Conservation (phyloP, 108 stramenopile genomes). For the Fragilaria crotonensis region DNA sequence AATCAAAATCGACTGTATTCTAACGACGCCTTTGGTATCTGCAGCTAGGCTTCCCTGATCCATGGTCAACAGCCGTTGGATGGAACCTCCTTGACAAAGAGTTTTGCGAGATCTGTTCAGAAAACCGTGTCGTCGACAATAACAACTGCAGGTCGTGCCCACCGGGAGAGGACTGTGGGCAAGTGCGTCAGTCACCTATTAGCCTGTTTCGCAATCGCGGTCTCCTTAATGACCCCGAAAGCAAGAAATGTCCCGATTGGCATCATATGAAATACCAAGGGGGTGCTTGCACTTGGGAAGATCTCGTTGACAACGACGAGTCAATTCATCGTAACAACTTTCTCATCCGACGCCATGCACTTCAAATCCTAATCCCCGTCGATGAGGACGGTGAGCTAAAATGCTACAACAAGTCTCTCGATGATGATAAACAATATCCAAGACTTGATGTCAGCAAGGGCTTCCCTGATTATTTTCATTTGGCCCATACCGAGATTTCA, state of each 20-base stretch:
- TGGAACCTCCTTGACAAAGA: background rate
- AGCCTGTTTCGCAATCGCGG: constrained; percentile 51
- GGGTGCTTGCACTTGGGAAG: constrained; percentile 33
- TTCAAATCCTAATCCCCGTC: constrained; percentile 20
- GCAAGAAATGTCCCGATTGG: constrained; percentile 35
- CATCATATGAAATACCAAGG: constrained; percentile 30
- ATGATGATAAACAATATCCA: constrained; percentile 9
- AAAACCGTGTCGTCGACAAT: constrained; percentile 1
- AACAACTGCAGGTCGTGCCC: constrained; percentile 43
- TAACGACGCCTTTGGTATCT: too few species aligned
- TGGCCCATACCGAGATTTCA: constrained; percentile 49
- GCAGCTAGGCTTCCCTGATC: background rate
- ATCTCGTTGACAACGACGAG: constrained; percentile 12
- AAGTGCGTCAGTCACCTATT: constrained; percentile 51
- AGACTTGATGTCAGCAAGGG: constrained; percentile 33
- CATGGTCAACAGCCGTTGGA: background rate
- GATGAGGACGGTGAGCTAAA: constrained; percentile 21
- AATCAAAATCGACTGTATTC: too few species aligned
- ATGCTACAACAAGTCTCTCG: constrained; percentile 8
- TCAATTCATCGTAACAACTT: constrained; percentile 6
- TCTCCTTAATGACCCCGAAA: constrained; percentile 7
- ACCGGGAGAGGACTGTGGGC: background rate
- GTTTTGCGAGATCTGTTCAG: background rate
- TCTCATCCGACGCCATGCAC: constrained; percentile 23
- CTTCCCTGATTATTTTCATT: constrained; percentile 36